Percentiles rank a stretch among this genome's conserved stretches.
Evolutionary conservation across 192 early-diverging fungal genomes (phyloP).

Genomic region (Coemansia javaensis): DNA sequence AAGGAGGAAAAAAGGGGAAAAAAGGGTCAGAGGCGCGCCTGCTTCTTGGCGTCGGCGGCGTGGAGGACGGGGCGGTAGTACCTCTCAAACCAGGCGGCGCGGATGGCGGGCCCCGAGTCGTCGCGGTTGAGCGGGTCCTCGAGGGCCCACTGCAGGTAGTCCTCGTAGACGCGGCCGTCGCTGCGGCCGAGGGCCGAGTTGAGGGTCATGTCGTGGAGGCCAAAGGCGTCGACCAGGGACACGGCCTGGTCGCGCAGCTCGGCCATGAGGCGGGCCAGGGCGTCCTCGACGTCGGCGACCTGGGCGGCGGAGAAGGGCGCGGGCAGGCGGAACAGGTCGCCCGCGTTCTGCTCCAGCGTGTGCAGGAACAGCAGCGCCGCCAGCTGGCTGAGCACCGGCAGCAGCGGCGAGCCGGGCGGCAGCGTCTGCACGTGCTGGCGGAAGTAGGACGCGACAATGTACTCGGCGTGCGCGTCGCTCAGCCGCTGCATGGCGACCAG

Average conservation of each 20-base stretch:
- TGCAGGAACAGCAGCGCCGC: slow-evolving; percentile 56
- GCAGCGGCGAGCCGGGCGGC: slow-evolving; percentile 25
- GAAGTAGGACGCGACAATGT: slow-evolving; percentile 71
- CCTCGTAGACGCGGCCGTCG: slow-evolving; percentile 78
- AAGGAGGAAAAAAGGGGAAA: neutral
- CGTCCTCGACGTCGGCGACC: slow-evolving; percentile 47
- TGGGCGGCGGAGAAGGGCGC: slow-evolving; percentile 52
- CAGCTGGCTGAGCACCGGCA: slow-evolving; percentile 30
- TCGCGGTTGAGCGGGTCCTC: slow-evolving; percentile 68
- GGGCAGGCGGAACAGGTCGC: slow-evolving; percentile 61
- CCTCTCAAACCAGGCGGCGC: slow-evolving; percentile 38
- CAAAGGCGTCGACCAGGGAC: slow-evolving; percentile 75
- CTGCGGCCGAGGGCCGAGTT: slow-evolving; percentile 72
- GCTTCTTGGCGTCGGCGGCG: slow-evolving; percentile 8
- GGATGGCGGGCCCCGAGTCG: slow-evolving; percentile 18
- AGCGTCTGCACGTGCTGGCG: slow-evolving; percentile 51
- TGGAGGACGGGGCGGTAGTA: slow-evolving; percentile 44
- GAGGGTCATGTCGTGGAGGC: slow-evolving; percentile 67
- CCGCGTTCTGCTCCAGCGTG: slow-evolving; percentile 56
- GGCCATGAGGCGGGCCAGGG: slow-evolving; percentile 54
- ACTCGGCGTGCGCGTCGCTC: slow-evolving; percentile 74
- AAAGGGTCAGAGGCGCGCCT: slow-evolving; percentile 11
- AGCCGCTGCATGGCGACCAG: slow-evolving; percentile 69
- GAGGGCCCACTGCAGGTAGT: slow-evolving; percentile 68
- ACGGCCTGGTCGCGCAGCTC: slow-evolving; percentile 73